Evolutionary conservation across 2,329 filamentous ascomycete genomes (phyloP).

Genomic region (Ceratocystiopsis sp.): DNA sequence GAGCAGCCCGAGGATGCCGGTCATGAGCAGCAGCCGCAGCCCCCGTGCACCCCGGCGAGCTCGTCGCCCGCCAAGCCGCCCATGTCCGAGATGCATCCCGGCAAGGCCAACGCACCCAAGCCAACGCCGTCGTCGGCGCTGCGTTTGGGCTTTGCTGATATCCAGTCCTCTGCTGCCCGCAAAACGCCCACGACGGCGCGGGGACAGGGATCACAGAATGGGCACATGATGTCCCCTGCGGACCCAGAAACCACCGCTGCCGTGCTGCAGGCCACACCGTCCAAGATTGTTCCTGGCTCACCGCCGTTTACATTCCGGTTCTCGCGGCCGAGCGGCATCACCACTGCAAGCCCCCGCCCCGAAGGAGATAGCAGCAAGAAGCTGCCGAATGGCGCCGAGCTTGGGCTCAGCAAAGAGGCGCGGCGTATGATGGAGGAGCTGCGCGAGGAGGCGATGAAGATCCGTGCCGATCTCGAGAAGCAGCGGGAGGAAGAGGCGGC

Average conservation of each 20-base stretch:
- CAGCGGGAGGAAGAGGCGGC: slow-evolving; percentile 38
- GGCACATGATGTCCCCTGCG: too few species aligned
- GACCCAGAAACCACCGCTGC: too few species aligned
- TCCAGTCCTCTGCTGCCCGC: slow-evolving; percentile 21
- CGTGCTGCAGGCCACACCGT: not conserved
- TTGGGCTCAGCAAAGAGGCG: slow-evolving; percentile 43
- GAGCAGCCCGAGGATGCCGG: slow-evolving; percentile 28
- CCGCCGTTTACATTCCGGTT: slow-evolving; percentile 50
- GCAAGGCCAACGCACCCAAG: slow-evolving; percentile 59
- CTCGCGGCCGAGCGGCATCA: slow-evolving; percentile 19
- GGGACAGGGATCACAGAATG: too few species aligned
- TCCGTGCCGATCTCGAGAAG: slow-evolving; percentile 50
- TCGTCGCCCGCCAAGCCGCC: slow-evolving; percentile 52
- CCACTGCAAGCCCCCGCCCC: too few species aligned
- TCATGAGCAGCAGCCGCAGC: slow-evolving; percentile 16
- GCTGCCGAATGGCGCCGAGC: slow-evolving; percentile 12
- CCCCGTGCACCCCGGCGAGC: slow-evolving; percentile 41
- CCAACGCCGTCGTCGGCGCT: slow-evolving; percentile 65
- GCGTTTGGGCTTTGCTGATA: slow-evolving; percentile 65
- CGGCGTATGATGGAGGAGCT: slow-evolving; percentile 48
- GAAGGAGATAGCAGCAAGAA: slow-evolving; percentile 9
- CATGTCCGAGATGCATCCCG: slow-evolving; percentile 79
- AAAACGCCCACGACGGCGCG: too few species aligned
- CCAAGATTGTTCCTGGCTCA: not conserved
- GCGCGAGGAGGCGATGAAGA: slow-evolving; percentile 51